Conservation (phyloP, 257 asterid genomes). For the Prunella vulgaris region DNA sequence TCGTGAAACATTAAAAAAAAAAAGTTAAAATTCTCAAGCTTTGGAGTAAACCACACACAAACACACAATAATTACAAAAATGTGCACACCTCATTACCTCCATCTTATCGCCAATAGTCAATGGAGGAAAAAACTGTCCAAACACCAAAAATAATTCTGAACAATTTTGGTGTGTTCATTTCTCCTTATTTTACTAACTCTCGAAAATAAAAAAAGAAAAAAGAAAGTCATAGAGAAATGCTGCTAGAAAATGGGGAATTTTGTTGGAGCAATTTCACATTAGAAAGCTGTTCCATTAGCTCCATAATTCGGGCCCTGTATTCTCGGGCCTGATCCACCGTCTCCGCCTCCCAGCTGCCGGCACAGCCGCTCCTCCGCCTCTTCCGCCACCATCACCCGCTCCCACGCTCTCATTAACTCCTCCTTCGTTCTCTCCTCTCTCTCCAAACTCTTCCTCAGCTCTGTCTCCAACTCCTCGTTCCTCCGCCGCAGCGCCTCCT, state of each 20-base stretch:
- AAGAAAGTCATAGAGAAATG: conserved; percentile 17
- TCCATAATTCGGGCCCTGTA: conserved; percentile 38
- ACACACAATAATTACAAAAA: too few relatives aligned
- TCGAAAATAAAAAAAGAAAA: neutral
- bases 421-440: conserved; percentile 55
- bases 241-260: conserved; percentile 20
- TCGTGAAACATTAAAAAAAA: too few relatives aligned
- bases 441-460: conserved; percentile 43
- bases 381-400: conserved; percentile 74
- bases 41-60: too few relatives aligned
- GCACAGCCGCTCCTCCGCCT: conserved; percentile 86
- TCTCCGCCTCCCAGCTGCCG: conserved; percentile 87
- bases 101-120: too few relatives aligned
- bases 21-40: too few relatives aligned
- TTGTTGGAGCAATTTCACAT: conserved; percentile 26
- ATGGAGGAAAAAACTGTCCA: too few relatives aligned
- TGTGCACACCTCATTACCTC: too few relatives aligned
- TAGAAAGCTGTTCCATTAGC: conserved; percentile 48
- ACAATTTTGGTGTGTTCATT: too few relatives aligned
- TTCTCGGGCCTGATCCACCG: conserved; percentile 53
- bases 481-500: conserved; percentile 45
- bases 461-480: conserved; percentile 70
- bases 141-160: too few relatives aligned
- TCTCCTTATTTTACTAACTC: neutral
- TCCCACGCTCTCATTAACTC: conserved; percentile 37